Base-by-base conservation (phyloP, 345 rosid species). In the Linum trigynum region DNA sequence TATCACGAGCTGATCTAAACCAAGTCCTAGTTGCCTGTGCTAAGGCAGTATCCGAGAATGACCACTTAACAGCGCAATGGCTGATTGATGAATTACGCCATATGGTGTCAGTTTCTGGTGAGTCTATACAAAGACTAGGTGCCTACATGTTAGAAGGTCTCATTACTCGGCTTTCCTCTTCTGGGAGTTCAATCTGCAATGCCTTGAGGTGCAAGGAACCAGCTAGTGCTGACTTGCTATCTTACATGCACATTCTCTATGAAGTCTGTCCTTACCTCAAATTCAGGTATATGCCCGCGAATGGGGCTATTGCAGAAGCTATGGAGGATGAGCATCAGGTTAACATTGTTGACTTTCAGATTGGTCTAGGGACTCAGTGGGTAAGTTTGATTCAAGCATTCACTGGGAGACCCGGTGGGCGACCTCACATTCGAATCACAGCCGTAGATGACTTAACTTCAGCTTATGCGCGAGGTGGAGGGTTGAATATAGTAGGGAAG, bases 271-370 rank as follows among this genome's bases (percentile, higher is more conserved):
- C 98, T 17, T 92, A 87, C 78, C 83, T 92, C 75, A 92, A 89
- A 71, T 92, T 92, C 17, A 95, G 98, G 0, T 92, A 89, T 81
- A 89, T 92, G 90, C 87, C 98, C 38, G 96, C 95, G 3, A 92
- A 89, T 67, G 98, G 98, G 59, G 98, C 98, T 1, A 84, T 92
- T 36, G 98, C 98, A 10, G 96, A 89, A 76, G 98, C 96, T 72
- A 87, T 89, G 95, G 89, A 89, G 76, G 84, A 85, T 64, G 96
- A 89, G 65, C 76, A 82, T 59, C 74, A 77, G 71, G 91, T 92
- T 55, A 95, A 92, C 72, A 92, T 92, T 39, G 77, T 91, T 36
- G 98, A 91, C 69, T 91, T 91, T 79, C 98, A 87, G 66, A 89
- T 92, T 60, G 89, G 75, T 63, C 95, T 87, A 78, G 98, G 98